Evolutionary conservation across 2,329 filamentous ascomycete genomes (phyloP).

Genomic region (Phaeoacremonium minimum): DNA sequence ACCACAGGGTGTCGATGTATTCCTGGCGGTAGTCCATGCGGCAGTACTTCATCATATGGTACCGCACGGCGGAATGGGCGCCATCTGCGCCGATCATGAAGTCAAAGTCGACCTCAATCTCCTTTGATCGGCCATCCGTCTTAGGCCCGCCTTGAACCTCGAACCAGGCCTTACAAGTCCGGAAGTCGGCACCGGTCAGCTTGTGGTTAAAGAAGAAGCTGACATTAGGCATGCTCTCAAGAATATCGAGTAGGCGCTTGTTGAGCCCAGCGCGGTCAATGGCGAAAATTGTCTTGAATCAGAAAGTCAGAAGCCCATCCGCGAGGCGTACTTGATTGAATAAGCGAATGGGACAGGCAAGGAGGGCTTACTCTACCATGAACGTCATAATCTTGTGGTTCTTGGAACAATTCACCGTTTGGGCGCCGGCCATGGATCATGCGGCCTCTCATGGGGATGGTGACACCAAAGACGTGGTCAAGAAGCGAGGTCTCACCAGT

Average conservation of each 20-base stretch:
- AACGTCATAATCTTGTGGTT: constrained; percentile 84
- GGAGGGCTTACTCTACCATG: constrained; percentile 66
- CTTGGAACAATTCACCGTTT: constrained; percentile 65
- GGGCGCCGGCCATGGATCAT: constrained; percentile 82
- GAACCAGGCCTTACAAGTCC: constrained; percentile 78
- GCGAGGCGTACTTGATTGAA: not conserved
- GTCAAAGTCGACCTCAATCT: constrained; percentile 85
- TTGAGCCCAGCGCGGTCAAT: constrained; percentile 84
- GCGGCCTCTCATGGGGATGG: constrained; percentile 89
- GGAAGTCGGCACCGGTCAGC: constrained; percentile 84
- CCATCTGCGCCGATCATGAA: constrained; percentile 93
- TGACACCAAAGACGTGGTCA: constrained; percentile 67
- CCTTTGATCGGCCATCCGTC: constrained; percentile 45
- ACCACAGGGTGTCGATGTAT: constrained; percentile 97
- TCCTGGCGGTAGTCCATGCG: constrained; percentile 88
- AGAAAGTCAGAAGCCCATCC: too few relatives aligned
- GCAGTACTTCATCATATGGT: constrained; percentile 93
- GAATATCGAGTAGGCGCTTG: constrained; percentile 73
- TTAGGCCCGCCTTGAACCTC: constrained; percentile 47
- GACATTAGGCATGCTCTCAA: constrained; percentile 84
- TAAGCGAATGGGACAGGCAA: not conserved
- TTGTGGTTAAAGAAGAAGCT: constrained; percentile 92
- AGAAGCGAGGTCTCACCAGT: constrained; percentile 60
- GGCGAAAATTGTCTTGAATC: constrained; percentile 70
- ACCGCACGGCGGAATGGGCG: constrained; percentile 85